phyloP scores from a whole-genome alignment of 768 basidiomycete species.

The Naganishia onofrii region DNA sequence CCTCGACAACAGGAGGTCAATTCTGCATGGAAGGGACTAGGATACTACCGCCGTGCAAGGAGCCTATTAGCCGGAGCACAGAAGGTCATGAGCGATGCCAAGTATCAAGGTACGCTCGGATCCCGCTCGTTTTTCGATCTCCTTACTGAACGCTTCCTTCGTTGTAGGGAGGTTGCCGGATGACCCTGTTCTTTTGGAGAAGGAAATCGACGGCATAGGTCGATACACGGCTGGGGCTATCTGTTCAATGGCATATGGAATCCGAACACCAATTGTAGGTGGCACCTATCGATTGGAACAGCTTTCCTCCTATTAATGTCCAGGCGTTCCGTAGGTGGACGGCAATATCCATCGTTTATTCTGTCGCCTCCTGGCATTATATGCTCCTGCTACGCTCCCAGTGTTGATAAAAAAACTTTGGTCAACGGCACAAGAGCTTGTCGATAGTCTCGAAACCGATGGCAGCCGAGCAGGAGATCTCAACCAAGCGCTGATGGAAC shows the following conservation, averaged over 20 bases:
- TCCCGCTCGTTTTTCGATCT: not conserved
- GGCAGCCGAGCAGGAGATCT: conserved; percentile 66
- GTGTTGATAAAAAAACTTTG: conserved; percentile 75
- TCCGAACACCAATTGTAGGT: conserved; percentile 77
- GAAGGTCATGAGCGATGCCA: conserved; percentile 60
- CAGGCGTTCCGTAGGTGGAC: conserved; percentile 63
- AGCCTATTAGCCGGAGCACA: conserved; percentile 79
- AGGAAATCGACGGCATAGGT: conserved; percentile 79
- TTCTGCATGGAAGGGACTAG: conserved; percentile 78
- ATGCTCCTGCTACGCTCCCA: conserved; percentile 78
- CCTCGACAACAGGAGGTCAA: conserved; percentile 69
- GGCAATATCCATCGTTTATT: conserved; percentile 86
- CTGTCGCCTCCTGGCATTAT: conserved; percentile 74
- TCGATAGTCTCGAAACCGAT: conserved; percentile 54
- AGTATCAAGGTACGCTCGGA: conserved; percentile 39
- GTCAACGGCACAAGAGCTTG: conserved; percentile 69
- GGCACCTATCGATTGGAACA: not conserved
- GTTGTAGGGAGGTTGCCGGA: conserved; percentile 66
- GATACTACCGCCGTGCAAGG: conserved; percentile 83
- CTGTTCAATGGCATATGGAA: conserved; percentile 79
- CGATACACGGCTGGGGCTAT: conserved; percentile 74
- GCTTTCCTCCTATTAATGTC: not conserved
- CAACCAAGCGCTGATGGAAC: conserved; percentile 82
- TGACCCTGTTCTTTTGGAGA: conserved; percentile 76
- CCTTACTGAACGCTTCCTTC: not conserved